phyloP scores from a whole-genome alignment of 2,329 filamentous ascomycete species.

The Huntiella abstrusa region DNA sequence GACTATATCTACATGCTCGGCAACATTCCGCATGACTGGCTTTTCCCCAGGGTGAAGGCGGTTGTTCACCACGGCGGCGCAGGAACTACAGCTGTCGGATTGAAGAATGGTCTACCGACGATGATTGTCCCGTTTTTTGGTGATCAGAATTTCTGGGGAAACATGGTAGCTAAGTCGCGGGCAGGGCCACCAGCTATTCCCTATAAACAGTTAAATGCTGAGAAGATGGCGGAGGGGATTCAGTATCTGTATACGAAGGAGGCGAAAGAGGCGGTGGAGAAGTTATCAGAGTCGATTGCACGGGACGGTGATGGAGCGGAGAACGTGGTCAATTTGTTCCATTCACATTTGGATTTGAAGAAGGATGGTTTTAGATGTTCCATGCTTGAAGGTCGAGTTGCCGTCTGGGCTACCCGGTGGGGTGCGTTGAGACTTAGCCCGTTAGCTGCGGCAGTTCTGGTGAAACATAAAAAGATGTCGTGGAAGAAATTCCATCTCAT shows the following conservation, averaged over 20 bases:
- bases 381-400: conserved; percentile 41
- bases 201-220: conserved; percentile 45
- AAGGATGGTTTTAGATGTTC: conserved; percentile 44
- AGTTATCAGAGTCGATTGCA: conserved; percentile 42
- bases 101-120: conserved; percentile 52
- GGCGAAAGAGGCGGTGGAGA: conserved; percentile 35
- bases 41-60: conserved; percentile 47
- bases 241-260: conserved; percentile 44
- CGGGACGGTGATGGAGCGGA: conserved; percentile 47
- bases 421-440: conserved; percentile 41
- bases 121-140: conserved; percentile 68
- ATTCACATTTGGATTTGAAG: conserved; percentile 35
- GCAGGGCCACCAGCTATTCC: conserved; percentile 50
- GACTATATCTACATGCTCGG: conserved; percentile 54
- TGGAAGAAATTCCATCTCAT: conserved; percentile 46
- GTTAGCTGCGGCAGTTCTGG: conserved; percentile 45
- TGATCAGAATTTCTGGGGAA: conserved; percentile 63
- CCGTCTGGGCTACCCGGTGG: conserved; percentile 46
- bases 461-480: conserved; percentile 38
- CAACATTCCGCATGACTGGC: conserved; percentile 60
- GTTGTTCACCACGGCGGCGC: conserved; percentile 64
- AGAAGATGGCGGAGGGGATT: conserved; percentile 52
- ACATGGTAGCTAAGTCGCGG: conserved; percentile 43
- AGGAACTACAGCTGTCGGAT: conserved; percentile 54
- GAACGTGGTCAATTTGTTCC: conserved; percentile 51